A percentile compares a stretch with the other conserved stretches of the same genome.
phyloP scores from a whole-genome alignment of 1,139 yeast genomes.

The Blastobotrys raffinosifermentans region DNA sequence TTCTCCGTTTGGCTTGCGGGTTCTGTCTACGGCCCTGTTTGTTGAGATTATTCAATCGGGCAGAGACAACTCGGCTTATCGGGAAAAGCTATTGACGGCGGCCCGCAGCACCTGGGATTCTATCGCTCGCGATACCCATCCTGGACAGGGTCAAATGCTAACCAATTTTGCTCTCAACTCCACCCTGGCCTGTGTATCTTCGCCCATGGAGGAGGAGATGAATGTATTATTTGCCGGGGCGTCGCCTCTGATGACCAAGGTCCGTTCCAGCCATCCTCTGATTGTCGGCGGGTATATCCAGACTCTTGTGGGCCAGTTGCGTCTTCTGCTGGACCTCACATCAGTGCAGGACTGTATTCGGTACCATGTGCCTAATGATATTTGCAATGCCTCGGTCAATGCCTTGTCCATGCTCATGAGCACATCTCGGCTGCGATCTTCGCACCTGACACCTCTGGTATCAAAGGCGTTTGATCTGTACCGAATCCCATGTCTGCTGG shows the following conservation, averaged over 20 bases:
- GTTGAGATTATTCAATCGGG: conserved; percentile 13
- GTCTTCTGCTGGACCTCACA: conserved; percentile 24
- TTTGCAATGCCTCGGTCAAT: conserved; percentile 21
- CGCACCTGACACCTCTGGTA: conserved; percentile 20
- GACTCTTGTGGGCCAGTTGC: conserved; percentile 19
- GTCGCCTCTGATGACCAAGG: conserved; percentile 15
- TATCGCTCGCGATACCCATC: conserved; percentile 20
- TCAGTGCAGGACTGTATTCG: conserved; percentile 22
- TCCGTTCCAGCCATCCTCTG: conserved; percentile 22
- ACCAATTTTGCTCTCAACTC: conserved; percentile 17
- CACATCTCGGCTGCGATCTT: conserved; percentile 17
- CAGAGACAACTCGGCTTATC: conserved; percentile 1
- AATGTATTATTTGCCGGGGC: conserved; percentile 11
- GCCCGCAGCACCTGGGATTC: conserved; percentile 14
- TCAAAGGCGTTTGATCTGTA: conserved; percentile 25
- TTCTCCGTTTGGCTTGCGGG: conserved; percentile 22
- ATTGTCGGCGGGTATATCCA: conserved; percentile 18
- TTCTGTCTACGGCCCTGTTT: conserved; percentile 22
- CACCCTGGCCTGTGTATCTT: conserved; percentile 13
- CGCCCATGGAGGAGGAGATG: conserved; percentile 17
- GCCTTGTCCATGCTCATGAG: conserved; percentile 15
- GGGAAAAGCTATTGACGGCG: conserved; percentile 9
- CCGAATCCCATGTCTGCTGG: conserved; percentile 21
- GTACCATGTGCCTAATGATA: conserved; percentile 26
- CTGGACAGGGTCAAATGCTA: conserved; percentile 24